Evolutionary conservation across 2,329 filamentous ascomycete genomes (phyloP), one percentile per base, ranked within the genome.

Genomic region (Diaporthe sp.): DNA sequence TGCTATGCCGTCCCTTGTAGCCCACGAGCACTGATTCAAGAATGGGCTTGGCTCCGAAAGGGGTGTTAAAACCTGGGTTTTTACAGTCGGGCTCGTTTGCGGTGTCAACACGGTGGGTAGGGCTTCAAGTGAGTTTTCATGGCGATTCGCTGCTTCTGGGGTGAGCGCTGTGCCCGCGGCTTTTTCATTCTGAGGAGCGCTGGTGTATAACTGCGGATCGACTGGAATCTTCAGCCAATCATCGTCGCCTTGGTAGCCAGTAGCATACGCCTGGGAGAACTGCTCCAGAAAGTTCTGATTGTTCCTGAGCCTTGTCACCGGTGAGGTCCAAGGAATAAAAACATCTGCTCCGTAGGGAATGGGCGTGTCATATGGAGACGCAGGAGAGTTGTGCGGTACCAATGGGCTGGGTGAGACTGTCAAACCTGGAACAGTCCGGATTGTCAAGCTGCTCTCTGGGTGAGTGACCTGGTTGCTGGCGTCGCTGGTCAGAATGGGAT

Each of bases 201-300:
- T 25, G 35, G 65, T 68, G 30, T 71, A 69, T 10, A 75, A 68
- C 68, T 74, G 73, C 30, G 78, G 77, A 61, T 79, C 78, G 32
- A 75, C 59, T 15, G 74, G 74, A 12, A 75, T 70, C 32, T 65
- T 73, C 22, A 75, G 68, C 74, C 74, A 75, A 51, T 75, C 74
- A 10, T 65, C 59, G 59, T 75, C 74, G n/a, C 65, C 47, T 13
- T 65, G 59, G 39, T 32, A 50, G 5, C n/a, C 55, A 50, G 71
- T 8, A 30, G 53, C 19, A 70, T 79, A 80, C 25, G 76, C 69
- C 71, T 79, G 77, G 15, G 76, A 77, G 70, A 81, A 79, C 27
- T 70, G 73, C 69, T 80, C 76, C 3, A 81, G 75, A 55, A 80
- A 71, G 22, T 65, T 72, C 66, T 80, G 77, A 42, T 78, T 80